These are phyloP conservation scores for Physcia stellaris DNA, from an alignment of 495 filamentous ascomycete genomes.

Conservation along the genomic window DNA sequence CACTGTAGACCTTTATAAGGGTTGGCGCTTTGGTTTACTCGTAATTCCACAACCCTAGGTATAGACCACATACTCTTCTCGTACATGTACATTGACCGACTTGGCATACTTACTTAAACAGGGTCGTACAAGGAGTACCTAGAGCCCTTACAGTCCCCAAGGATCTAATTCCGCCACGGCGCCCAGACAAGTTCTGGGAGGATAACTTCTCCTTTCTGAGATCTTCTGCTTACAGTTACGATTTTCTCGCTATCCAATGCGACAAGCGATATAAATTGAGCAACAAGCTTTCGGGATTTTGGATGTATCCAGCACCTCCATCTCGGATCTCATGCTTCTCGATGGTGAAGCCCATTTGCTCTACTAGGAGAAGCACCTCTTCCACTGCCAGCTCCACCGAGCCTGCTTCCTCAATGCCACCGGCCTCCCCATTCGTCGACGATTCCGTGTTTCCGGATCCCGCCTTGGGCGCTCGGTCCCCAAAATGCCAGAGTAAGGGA, in stretches of 20 bases:
- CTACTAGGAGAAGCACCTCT: conserved; percentile 66
- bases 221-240: too few species aligned
- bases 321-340: conserved; percentile 29
- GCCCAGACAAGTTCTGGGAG: too few species aligned
- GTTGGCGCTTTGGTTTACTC: too few species aligned
- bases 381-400: conserved; percentile 78
- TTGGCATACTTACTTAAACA: too few species aligned
- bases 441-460: conserved; percentile 11
- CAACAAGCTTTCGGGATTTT: conserved; percentile 71
- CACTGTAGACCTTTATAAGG: too few species aligned
- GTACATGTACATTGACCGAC: too few species aligned
- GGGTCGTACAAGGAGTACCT: too few species aligned
- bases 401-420: conserved; percentile 62
- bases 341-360: conserved; percentile 64
- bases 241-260: conserved; percentile 76
- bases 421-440: neutral
- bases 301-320: conserved; percentile 65
- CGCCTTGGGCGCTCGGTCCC: conserved; percentile 19
- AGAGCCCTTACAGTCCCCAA: too few species aligned
- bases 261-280: conserved; percentile 64
- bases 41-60: too few species aligned
- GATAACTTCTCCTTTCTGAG: too few species aligned
- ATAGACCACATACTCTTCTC: too few species aligned
- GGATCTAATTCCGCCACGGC: too few species aligned
- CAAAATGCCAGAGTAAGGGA: conserved; percentile 84